These are phyloP conservation scores for Clonostachys solani DNA, from an alignment of 2,329 filamentous ascomycete species.

Conservation along the genomic window DNA sequence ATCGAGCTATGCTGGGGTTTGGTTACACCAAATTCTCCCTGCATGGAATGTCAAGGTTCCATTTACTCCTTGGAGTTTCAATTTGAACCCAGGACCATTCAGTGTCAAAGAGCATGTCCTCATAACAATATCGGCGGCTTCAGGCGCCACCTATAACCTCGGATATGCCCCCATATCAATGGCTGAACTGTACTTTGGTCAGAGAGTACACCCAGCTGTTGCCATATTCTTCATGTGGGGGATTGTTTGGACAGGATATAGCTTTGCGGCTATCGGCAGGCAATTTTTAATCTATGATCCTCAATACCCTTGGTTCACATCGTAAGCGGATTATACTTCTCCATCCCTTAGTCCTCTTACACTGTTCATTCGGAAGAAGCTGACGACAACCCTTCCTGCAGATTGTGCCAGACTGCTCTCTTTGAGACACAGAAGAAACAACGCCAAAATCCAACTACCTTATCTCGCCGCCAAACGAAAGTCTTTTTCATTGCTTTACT, in stretches of 20 bases:
- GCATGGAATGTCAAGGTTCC: conserved; percentile 40
- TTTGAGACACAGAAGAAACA: conserved; percentile 54
- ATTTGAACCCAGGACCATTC: conserved; percentile 51
- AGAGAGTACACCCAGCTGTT: conserved; percentile 45
- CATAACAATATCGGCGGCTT: conserved; percentile 48
- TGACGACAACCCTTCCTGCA: conserved; percentile 1
- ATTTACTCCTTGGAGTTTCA: conserved; percentile 42
- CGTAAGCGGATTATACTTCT: conserved; percentile 14
- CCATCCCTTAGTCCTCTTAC: not conserved
- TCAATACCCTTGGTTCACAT: conserved; percentile 36
- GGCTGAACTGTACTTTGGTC: conserved; percentile 52
- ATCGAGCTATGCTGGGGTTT: conserved; percentile 48
- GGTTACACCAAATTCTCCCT: conserved; percentile 46
- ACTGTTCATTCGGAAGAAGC: not conserved
- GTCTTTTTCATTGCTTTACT: conserved; percentile 51
- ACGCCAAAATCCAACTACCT: conserved; percentile 39
- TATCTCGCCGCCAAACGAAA: conserved; percentile 48
- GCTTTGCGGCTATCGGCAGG: conserved; percentile 52
- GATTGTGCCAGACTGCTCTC: conserved; percentile 48
- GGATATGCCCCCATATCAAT: conserved; percentile 47
- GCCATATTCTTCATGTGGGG: conserved; percentile 57
- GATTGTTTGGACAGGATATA: conserved; percentile 53
- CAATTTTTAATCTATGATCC: conserved; percentile 56
- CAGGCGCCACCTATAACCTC: conserved; percentile 46
- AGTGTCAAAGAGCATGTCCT: conserved; percentile 55